These are phyloP conservation scores for Albugo laibachii DNA, from an alignment of 352 stramenopile genomes.

Conservation along the genomic window DNA sequence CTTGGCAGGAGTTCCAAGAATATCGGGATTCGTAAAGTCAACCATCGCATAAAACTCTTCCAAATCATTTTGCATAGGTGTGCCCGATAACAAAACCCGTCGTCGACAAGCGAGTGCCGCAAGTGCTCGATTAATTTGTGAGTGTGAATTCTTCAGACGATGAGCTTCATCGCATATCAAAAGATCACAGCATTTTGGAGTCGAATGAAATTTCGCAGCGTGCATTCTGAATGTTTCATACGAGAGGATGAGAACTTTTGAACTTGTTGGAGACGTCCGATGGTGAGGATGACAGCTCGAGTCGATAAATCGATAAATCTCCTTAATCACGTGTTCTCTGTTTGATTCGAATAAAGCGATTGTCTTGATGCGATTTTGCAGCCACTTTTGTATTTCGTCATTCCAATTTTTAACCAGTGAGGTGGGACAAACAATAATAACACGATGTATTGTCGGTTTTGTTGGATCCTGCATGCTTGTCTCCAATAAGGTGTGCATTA, in stretches of 20 bases:
- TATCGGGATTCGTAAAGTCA: conserved; percentile 75
- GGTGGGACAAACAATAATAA: conserved; percentile 69
- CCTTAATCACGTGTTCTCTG: conserved; percentile 59
- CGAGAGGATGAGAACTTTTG: conserved; percentile 67
- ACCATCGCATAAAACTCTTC: conserved; percentile 98
- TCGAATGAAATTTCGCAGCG: conserved; percentile 75
- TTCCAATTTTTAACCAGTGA: conserved; percentile 82
- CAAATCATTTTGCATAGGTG: conserved; percentile 97
- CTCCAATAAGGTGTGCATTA: conserved; percentile 70
- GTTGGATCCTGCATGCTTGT: conserved; percentile 17
- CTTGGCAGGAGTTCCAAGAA: conserved; percentile 60
- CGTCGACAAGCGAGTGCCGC: conserved; percentile 74
- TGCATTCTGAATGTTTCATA: conserved; percentile 90
- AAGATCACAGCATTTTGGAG: conserved; percentile 81
- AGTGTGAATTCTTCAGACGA: conserved; percentile 95
- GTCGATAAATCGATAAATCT: conserved; percentile 67
- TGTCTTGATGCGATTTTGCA: conserved; percentile 66
- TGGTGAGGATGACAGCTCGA: conserved; percentile 39
- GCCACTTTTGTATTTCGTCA: conserved; percentile 79
- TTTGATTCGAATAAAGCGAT: conserved; percentile 68
- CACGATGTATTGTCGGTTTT: conserved; percentile 35
- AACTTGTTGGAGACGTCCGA: conserved; percentile 7
- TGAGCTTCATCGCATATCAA: conserved; percentile 98
- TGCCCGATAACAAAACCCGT: conserved; percentile 91
- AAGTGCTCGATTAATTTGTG: conserved; percentile 77